phyloP scores from a whole-genome alignment of 768 basidiomycete species.

The Trametopsis cervina region DNA sequence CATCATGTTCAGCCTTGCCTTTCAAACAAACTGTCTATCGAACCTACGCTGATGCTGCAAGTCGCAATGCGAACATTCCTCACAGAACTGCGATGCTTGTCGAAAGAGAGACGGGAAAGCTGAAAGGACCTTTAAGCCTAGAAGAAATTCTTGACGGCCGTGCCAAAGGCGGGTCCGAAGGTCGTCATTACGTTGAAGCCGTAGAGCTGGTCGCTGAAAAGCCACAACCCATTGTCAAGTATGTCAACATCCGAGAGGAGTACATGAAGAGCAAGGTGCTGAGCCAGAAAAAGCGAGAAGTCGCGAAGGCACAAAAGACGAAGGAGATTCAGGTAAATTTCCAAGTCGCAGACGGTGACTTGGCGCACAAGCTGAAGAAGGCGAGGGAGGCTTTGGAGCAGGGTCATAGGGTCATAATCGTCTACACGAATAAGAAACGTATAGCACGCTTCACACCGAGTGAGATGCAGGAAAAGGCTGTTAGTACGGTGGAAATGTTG shows the following conservation, averaged over 20 bases:
- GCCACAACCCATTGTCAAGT: slow-evolving; percentile 54
- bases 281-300: slow-evolving; percentile 28
- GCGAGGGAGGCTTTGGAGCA: slow-evolving; percentile 50
- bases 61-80: background rate
- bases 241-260: slow-evolving; percentile 41
- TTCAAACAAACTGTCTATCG: background rate
- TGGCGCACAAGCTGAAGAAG: slow-evolving; percentile 60
- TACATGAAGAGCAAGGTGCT: slow-evolving; percentile 32
- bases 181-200: slow-evolving; percentile 19
- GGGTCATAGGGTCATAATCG: slow-evolving; percentile 50
- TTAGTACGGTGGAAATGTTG: slow-evolving; percentile 35
- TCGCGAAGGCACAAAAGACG: slow-evolving; percentile 22
- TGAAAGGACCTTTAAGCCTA: slow-evolving; percentile 31
- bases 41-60: background rate
- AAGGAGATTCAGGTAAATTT: slow-evolving; percentile 76
- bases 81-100: slow-evolving; percentile 27
- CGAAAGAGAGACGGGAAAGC: slow-evolving; percentile 37
- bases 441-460: slow-evolving; percentile 27
- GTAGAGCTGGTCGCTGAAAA: slow-evolving; percentile 47
- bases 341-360: slow-evolving; percentile 51
- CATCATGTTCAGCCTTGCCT: background rate
- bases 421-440: slow-evolving; percentile 44
- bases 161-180: slow-evolving; percentile 13
- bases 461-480: slow-evolving; percentile 39
- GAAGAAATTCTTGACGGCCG: slow-evolving; percentile 36